Percentiles rank a stretch among this genome's conserved stretches.
Conservation (phyloP, 371 early-diverging fungal species). For the Lichtheimia ornata region DNA sequence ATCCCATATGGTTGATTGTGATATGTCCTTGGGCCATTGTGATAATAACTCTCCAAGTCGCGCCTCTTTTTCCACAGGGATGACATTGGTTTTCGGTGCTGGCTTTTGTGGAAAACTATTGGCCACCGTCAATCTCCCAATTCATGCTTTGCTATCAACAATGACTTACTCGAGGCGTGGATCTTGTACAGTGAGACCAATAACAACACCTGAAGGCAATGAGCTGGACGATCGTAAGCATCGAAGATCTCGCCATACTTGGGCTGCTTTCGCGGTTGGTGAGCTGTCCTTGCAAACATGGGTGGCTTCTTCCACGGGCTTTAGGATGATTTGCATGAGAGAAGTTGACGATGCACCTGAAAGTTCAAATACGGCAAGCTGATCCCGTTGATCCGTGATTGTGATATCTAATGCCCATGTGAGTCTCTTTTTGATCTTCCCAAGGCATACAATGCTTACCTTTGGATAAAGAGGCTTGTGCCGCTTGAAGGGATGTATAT, state of each 20-base stretch:
- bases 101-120: conserved; percentile 76
- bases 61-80: conserved; percentile 25
- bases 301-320: conserved; percentile 22
- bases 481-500: conserved; percentile 3
- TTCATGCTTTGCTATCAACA: background rate
- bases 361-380: conserved; percentile 58
- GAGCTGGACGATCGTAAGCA: conserved; percentile 62
- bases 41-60: conserved; percentile 31
- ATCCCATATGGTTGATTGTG: conserved; percentile 68
- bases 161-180: conserved; percentile 67
- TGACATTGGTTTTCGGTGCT: conserved; percentile 42
- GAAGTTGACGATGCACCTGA: conserved; percentile 81
- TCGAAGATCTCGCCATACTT: conserved; percentile 54
- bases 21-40: conserved; percentile 65
- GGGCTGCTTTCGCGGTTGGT: background rate
- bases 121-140: background rate
- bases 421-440: background rate
- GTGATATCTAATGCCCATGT: background rate
- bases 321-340: conserved; percentile 60
- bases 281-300: background rate
- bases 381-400: background rate
- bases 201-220: conserved; percentile 66
- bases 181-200: conserved; percentile 72
- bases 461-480: background rate
- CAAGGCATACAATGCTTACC: background rate